These are phyloP conservation scores for Apiospora pterosperma DNA, from an alignment of 2,329 filamentous ascomycete species.

Conservation along the genomic window DNA sequence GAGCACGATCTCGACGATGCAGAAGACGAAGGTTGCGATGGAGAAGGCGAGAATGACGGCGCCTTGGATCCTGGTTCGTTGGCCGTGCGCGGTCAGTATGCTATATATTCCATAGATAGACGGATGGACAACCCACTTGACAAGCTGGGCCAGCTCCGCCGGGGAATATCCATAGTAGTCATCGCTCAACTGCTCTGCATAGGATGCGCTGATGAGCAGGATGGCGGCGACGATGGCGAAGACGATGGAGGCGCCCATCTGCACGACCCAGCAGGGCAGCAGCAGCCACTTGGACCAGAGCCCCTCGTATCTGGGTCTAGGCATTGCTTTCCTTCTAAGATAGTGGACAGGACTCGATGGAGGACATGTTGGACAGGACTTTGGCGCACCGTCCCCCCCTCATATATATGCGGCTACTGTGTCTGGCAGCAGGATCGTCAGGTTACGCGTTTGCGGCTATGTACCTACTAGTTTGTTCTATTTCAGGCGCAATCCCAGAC, in stretches of 20 bases:
- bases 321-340: background rate
- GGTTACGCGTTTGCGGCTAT: too few relatives aligned
- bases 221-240: conserved; percentile 8
- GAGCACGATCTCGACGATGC: conserved; percentile 12
- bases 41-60: conserved; percentile 11
- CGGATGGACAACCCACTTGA: background rate
- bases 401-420: background rate
- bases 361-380: too few relatives aligned
- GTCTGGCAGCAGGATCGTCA: too few relatives aligned
- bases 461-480: too few relatives aligned
- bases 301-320: conserved; percentile 7
- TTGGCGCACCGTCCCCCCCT: too few relatives aligned
- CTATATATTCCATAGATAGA: background rate
- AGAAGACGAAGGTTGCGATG: conserved; percentile 12
- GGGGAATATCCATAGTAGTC: conserved; percentile 8
- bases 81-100: background rate
- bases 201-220: conserved; percentile 7
- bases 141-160: conserved; percentile 6
- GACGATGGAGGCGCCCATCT: conserved; percentile 9
- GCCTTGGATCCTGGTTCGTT: conserved; percentile 6
- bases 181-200: background rate
- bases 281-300: conserved; percentile 17
- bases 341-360: too few relatives aligned
- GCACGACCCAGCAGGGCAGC: conserved; percentile 15
- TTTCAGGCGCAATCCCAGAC: background rate